Percentiles rank a stretch among this genome's conserved stretches.
Conservation (phyloP, 495 filamentous ascomycete genomes). For the Lasiosphaeris hirsuta region DNA sequence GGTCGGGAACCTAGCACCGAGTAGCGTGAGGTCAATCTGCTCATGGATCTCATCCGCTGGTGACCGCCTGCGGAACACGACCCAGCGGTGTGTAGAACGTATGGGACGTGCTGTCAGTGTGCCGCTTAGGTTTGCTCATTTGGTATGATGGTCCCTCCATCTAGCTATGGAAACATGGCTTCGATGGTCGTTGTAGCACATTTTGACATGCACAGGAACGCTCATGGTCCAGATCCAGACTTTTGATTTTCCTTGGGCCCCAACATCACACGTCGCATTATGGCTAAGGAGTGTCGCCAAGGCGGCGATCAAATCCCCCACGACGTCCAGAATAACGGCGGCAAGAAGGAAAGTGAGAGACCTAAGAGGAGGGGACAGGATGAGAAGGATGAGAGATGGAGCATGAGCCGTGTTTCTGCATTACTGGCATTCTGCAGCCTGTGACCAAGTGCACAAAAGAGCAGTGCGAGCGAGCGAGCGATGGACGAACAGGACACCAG, state of each 20-base stretch:
- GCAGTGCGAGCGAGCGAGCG: background rate
- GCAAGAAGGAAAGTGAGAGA: background rate
- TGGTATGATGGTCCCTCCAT: background rate
- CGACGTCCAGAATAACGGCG: background rate
- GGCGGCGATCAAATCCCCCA: background rate
- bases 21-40: background rate
- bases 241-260: background rate
- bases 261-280: background rate
- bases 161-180: background rate
- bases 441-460: background rate
- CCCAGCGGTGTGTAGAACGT: background rate
- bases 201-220: too few species aligned
- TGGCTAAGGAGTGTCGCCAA: constrained; percentile 3
- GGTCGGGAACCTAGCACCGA: background rate
- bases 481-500: background rate
- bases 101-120: constrained; percentile 12
- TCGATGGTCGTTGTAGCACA: background rate
- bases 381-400: background rate
- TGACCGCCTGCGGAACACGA: background rate
- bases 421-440: too few species aligned
- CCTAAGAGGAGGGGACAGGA: background rate
- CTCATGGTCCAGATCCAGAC: too few species aligned
- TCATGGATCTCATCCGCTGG: constrained; percentile 3
- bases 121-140: background rate
- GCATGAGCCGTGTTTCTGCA: background rate